Evolutionary conservation across 2,329 filamentous ascomycete species (phyloP), one percentile per base, ranked within the genome.

Genomic region (Exophiala phaeomuriformis): DNA sequence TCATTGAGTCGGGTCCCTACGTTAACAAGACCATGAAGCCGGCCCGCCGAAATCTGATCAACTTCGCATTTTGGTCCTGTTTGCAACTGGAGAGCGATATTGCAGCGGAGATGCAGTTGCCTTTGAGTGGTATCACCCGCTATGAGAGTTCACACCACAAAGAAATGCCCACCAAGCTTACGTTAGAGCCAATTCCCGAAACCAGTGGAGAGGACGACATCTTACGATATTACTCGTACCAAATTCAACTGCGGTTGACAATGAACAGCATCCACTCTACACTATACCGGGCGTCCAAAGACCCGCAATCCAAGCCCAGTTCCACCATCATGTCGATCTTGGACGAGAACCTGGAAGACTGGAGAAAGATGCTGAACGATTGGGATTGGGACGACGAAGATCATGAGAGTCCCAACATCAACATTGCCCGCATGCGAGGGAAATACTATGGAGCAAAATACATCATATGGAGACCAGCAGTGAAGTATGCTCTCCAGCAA

Each of bases 381-480:
- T 63, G 61, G 79, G 69, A 71, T 51, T 88, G 85, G 75, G 67
- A 78, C 2, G 85, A 89, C 55, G 69, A 76, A 1, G 88, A 95
- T 51, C 76, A 77, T 3, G 88, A 89, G 1, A 80, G 90, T 0
- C 68, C 66, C 0, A 83, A 95, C 46, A 90, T 97, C 55, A 82
- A 96, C 10, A 77, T 82, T 8, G 91, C 91, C 32, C 82, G 93
- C 27, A 76, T 97, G 57, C 84, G 91, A 40, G 93, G 88, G 9
- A 97, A 98, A 68, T 97, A 93, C 69, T 97, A 91, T 76, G 93
- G 93, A 19, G 90, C 89, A 0, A 81, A 86, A 60, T 90, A 94
- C 58, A 90, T 97, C 65, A 90, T 91, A 29, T 86, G 93, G 67
- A 81, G 93, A 28, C 88, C 88, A 0, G 89, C 91, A 55, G 69